Conservation (phyloP, 306 rosid genomes). For the Leucaena leucocephala region DNA sequence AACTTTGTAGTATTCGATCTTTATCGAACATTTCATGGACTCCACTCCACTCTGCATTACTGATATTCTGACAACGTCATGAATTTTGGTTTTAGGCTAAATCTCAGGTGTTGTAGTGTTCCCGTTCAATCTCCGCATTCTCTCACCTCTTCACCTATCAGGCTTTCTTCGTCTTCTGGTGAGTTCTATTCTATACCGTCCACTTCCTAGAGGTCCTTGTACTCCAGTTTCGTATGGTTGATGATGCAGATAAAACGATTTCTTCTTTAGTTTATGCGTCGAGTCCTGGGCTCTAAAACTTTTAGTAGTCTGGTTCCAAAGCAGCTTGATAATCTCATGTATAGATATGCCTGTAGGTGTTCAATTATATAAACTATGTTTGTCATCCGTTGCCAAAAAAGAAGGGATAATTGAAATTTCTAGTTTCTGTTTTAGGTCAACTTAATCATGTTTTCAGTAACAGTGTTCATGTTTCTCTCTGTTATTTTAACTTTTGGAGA, state of each 20-base stretch:
- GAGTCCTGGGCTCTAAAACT: not conserved
- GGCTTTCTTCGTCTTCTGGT: constrained; percentile 65
- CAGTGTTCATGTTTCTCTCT: not conserved
- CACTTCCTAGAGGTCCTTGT: not conserved
- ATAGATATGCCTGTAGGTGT: not conserved
- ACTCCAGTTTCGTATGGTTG: not conserved
- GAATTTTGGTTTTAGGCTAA: constrained; percentile 71
- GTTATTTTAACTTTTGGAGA: constrained; percentile 15
- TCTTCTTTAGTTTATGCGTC: not conserved
- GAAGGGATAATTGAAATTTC: not conserved
- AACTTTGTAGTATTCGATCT: not conserved
- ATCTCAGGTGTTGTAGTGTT: constrained; percentile 47
- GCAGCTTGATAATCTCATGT: not conserved
- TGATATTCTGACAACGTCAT: constrained; percentile 41
- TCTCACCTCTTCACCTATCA: constrained; percentile 49
- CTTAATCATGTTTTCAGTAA: not conserved
- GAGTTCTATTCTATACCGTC: constrained; percentile 30
- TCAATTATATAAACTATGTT: not conserved
- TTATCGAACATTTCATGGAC: constrained; percentile 50
- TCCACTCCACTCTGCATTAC: constrained; percentile 38
- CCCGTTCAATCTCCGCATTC: constrained; percentile 54
- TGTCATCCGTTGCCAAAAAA: not conserved
- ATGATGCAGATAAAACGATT: not conserved
- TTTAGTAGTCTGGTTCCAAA: not conserved
- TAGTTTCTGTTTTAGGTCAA: not conserved